phyloP scores from a whole-genome alignment of 2,329 filamentous ascomycete genomes.

The Allantophomopsis cytisporea region DNA sequence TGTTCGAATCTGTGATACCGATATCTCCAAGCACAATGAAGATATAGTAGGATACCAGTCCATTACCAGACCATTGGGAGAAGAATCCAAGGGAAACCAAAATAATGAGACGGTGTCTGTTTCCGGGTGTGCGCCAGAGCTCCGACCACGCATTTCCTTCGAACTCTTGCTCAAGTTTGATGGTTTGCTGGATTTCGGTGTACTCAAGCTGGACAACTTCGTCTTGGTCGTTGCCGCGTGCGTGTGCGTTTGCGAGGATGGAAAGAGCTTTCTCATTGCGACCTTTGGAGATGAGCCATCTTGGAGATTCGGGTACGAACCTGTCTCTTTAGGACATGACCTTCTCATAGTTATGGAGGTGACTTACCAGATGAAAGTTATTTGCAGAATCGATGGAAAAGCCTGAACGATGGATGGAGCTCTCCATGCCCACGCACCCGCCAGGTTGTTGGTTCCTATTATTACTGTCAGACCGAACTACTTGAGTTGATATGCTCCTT shows the following conservation, averaged over 20 bases:
- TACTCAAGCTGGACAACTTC: constrained; percentile 22
- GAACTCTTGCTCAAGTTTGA: constrained; percentile 25
- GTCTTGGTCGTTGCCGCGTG: constrained; percentile 20
- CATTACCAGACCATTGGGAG: constrained; percentile 43
- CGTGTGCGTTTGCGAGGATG: constrained; percentile 23
- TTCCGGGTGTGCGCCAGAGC: constrained; percentile 29
- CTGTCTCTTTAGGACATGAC: too few relatives aligned
- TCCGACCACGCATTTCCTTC: constrained; percentile 26
- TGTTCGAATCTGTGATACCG: constrained; percentile 18
- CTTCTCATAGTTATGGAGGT: too few relatives aligned
- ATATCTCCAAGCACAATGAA: constrained; percentile 19
- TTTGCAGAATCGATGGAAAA: constrained; percentile 10
- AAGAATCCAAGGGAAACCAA: constrained; percentile 38
- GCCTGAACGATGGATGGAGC: constrained; percentile 18
- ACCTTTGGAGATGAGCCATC: constrained; percentile 19
- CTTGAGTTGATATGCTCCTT: constrained; percentile 12
- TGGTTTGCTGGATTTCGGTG: constrained; percentile 26
- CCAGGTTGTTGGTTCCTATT: constrained; percentile 15
- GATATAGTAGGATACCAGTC: constrained; percentile 27
- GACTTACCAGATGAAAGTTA: constrained; percentile 1
- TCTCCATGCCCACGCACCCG: constrained; percentile 19
- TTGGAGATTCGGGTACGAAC: constrained; percentile 17
- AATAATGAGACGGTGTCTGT: constrained; percentile 38
- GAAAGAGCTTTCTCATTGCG: constrained; percentile 14
- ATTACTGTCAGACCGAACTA: background rate